phyloP scores from a whole-genome alignment of 345 rosid genomes.

The Geranium rotundifolium region DNA sequence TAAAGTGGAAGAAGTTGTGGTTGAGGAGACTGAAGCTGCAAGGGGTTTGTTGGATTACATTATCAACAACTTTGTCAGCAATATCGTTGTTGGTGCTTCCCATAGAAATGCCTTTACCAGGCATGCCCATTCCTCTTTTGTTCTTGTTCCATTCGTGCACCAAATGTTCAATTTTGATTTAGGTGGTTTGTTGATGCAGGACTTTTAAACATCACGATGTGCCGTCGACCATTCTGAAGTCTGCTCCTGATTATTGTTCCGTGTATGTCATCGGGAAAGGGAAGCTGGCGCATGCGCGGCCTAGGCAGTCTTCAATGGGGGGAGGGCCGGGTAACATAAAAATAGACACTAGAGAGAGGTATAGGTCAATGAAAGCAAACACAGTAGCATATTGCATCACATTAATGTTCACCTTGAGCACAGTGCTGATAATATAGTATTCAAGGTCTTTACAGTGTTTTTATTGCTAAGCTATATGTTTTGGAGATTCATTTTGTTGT shows the following conservation, averaged over 20 bases:
- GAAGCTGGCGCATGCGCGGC: conserved; percentile 33
- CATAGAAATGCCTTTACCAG: conserved; percentile 42
- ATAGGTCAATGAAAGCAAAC: too few species aligned
- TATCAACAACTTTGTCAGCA: conserved; percentile 40
- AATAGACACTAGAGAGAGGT: neutral
- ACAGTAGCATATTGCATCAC: too few species aligned
- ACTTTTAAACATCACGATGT: conserved; percentile 51
- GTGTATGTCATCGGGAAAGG: conserved; percentile 70
- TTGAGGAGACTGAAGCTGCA: conserved; percentile 51
- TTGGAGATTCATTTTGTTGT: too few species aligned
- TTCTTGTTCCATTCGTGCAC: neutral
- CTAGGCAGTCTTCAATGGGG: conserved; percentile 24
- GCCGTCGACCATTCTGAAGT: conserved; percentile 35
- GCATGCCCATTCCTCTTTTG: neutral
- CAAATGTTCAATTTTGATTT: too few species aligned
- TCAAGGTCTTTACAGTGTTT: too few species aligned
- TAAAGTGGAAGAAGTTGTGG: conserved; percentile 40
- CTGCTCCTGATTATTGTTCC: conserved; percentile 63
- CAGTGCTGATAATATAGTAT: too few species aligned
- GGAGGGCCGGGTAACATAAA: conserved; percentile 11
- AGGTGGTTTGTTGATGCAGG: conserved; percentile 10
- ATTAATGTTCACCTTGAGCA: too few species aligned
- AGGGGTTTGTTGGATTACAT: conserved; percentile 52
- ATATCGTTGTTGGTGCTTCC: conserved; percentile 55
- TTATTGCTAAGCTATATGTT: too few species aligned